Evolutionary conservation across 2,329 filamentous ascomycete genomes (phyloP), one percentile per base, ranked within the genome.

Genomic region (Microdochium trichocladiopsis): DNA sequence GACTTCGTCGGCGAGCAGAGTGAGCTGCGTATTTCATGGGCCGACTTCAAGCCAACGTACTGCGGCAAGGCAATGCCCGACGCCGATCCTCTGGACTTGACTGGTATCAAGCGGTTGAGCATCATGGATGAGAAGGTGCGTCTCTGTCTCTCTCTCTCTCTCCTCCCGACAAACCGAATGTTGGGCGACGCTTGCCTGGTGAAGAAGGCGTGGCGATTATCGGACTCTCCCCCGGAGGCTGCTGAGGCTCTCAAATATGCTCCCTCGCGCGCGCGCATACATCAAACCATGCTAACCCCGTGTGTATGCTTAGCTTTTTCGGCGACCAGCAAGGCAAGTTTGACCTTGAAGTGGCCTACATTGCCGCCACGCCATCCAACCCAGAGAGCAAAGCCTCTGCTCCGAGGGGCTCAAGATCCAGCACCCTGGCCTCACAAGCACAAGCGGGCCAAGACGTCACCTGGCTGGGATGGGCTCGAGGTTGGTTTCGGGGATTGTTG

Each of bases 81-180:
- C 67, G 80, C 80, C 0, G 66, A 74, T 52, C 74, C 78, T 4
- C 65, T 94, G 58, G 73, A 90, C 59, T 61, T 79, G 56, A 73
- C 72, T 48, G 72, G 73, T 47, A 73, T 94, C 37, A 86, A 80
- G 68, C 75, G 87, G 48, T 72, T 93, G 25, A 85, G 83, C 50
- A 74, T 94, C 54, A 92, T 94, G 89, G n/a, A 87, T 88, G 76
- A 73, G 90, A 65, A 94, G 89, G 88, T 90, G 67, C 53, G 72
- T 63, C 3, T 9, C n/a, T n/a, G n/a, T n/a, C n/a, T n/a, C n/a
- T n/a, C n/a, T n/a, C n/a, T n/a, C n/a, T 5, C 47, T 22, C 10
- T 14, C 21, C 49, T 47, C 16, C 11, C 16, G 16, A n/a, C 24
- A 36, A 22, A 23, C 22, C 24, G 9, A 28, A 51, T 24, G 25